Conservation (phyloP, 2,329 filamentous ascomycete species). For the Anisogramma anomala region DNA sequence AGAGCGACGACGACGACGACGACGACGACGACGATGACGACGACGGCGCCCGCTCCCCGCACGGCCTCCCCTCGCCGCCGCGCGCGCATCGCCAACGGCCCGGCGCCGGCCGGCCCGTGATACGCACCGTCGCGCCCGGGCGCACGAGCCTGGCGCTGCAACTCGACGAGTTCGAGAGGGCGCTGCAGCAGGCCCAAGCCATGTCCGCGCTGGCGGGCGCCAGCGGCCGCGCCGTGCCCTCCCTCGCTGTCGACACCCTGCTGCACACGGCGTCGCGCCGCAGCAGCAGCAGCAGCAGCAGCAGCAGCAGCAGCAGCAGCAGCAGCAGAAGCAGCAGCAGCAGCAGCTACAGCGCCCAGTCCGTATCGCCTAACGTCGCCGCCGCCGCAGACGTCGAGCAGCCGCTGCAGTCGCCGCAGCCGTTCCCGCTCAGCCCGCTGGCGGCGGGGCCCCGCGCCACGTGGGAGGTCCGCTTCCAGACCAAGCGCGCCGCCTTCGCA, state of each 20-base stretch:
- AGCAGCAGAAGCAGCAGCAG: constrained; percentile 12
- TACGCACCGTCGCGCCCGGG: constrained; percentile 34
- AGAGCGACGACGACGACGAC: not conserved
- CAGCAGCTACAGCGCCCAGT: constrained; percentile 14
- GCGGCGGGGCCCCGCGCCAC: constrained; percentile 2
- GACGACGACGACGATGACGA: not conserved
- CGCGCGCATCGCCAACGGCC: constrained; percentile 26
- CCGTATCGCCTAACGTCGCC: constrained; percentile 10
- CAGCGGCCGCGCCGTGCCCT: too few species aligned
- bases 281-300: constrained; percentile 7
- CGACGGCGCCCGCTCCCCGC: constrained; percentile 5
- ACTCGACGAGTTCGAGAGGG: constrained; percentile 30
- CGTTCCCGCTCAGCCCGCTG: constrained; percentile 10
- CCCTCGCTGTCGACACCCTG: constrained; percentile 2
- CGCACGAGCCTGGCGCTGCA: constrained; percentile 38
- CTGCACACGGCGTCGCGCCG: constrained; percentile 12
- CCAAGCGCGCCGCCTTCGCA: not conserved
- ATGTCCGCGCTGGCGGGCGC: constrained; percentile 12
- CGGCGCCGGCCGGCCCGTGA: constrained; percentile 28
- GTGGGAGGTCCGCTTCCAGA: not conserved
- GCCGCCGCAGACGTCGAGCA: constrained; percentile 10
- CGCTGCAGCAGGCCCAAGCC: constrained; percentile 21
- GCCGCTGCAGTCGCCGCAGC: constrained; percentile 12
- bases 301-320: constrained; percentile 2
- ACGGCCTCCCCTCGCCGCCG: constrained; percentile 24